phyloP scores from a whole-genome alignment of 164 flowering plant species.

The Annona squamosa region DNA sequence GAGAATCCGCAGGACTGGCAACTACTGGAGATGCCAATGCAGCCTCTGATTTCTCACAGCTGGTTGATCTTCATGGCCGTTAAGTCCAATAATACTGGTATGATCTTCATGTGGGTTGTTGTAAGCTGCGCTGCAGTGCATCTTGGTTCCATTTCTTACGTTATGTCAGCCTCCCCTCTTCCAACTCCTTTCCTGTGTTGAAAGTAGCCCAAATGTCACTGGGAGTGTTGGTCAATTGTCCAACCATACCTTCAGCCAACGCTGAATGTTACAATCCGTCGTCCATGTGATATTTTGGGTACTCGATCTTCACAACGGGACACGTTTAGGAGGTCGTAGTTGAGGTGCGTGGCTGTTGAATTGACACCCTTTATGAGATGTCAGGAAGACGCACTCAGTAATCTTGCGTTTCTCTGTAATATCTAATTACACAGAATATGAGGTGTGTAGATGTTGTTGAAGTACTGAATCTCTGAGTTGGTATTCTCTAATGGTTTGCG shows the following conservation, averaged over 20 bases:
- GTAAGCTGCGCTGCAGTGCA: background rate
- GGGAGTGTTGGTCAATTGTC: background rate
- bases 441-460: background rate
- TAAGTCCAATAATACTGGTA: conserved; percentile 1
- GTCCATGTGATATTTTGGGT: background rate
- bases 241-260: background rate
- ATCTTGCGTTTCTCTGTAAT: background rate
- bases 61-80: conserved; percentile 19
- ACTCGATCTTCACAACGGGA: background rate
- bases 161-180: background rate
- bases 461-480: background rate
- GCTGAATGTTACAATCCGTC: background rate
- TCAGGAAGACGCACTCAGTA: background rate
- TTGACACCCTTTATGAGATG: background rate
- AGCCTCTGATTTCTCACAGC: conserved; percentile 15
- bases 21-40: conserved; percentile 4
- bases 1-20: background rate
- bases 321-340: background rate
- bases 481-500: background rate
- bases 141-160: background rate
- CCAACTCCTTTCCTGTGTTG: background rate
- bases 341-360: background rate
- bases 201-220: background rate
- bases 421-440: background rate
- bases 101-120: background rate